Conservation (phyloP, 345 rosid species). For the Salix viminalis region DNA sequence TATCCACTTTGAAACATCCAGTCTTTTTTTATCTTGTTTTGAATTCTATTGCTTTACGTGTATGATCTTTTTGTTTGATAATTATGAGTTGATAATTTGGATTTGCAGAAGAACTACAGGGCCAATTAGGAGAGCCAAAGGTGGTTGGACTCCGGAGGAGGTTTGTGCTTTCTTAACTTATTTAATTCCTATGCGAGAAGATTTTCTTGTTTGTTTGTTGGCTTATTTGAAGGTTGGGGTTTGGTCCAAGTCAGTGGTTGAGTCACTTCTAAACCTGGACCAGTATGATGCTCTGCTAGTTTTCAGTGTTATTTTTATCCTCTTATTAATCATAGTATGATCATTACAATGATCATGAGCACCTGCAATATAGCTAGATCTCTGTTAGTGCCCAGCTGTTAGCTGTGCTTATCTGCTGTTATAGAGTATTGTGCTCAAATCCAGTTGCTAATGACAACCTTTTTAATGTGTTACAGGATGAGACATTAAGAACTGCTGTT, state of each 20-base stretch:
- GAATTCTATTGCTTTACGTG: background rate
- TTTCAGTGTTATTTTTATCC: background rate
- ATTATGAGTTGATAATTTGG: slow-evolving; percentile 14
- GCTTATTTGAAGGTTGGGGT: background rate
- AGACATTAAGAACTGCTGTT: slow-evolving; percentile 78
- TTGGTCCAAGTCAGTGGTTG: background rate
- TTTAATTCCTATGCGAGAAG: background rate
- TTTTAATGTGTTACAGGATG: slow-evolving; percentile 54
- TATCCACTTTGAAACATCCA: background rate
- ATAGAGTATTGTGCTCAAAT: background rate
- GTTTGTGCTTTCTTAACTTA: slow-evolving; percentile 28
- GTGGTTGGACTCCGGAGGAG: slow-evolving; percentile 98
- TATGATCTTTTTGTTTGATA: background rate
- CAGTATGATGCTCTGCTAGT: background rate
- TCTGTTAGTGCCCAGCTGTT: background rate
- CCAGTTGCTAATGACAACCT: background rate
- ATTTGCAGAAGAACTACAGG: slow-evolving; percentile 85
- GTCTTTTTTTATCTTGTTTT: background rate
- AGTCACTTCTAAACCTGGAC: background rate
- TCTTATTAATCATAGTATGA: background rate
- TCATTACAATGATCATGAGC: background rate
- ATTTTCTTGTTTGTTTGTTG: background rate
- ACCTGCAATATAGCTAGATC: background rate
- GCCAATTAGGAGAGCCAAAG: slow-evolving; percentile 94
- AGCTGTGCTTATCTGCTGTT: background rate